Conservation (phyloP, 257 asterid species). For the Ilex asprella region DNA sequence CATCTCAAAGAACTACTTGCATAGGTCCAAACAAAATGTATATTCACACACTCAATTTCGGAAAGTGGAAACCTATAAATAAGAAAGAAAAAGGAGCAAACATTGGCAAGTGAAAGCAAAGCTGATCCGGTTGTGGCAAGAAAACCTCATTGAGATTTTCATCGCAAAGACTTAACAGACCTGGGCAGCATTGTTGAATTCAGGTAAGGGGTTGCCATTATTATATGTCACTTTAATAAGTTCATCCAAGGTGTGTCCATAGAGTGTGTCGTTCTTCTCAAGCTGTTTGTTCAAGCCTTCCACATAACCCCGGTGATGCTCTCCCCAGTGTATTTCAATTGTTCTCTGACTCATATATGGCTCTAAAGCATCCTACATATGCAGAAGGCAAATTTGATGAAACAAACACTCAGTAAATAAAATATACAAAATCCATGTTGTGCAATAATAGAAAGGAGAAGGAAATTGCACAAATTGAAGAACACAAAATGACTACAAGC, state of each 20-base stretch:
- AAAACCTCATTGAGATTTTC: not conserved
- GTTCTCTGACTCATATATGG: constrained; percentile 79
- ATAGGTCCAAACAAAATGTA: no score
- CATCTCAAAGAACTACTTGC: no score
- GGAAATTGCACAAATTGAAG: not conserved
- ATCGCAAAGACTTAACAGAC: constrained; percentile 25
- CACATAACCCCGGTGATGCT: constrained; percentile 71
- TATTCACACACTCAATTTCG: not conserved
- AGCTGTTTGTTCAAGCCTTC: constrained; percentile 86
- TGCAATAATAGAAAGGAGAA: not conserved
- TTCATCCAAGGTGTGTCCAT: constrained; percentile 74
- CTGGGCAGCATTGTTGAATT: constrained; percentile 89
- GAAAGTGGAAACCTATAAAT: constrained; percentile 7
- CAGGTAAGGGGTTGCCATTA: constrained; percentile 82
- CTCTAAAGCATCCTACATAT: constrained; percentile 70
- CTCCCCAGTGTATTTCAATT: constrained; percentile 90
- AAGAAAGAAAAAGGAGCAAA: not conserved
- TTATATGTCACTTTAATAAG: constrained; percentile 71
- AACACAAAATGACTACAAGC: not conserved
- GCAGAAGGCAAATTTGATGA: constrained; percentile 4
- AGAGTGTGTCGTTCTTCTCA: constrained; percentile 53
- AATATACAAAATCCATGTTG: not conserved
- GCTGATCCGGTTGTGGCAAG: no score
- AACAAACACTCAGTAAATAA: not conserved
- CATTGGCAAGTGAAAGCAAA: no score